These are phyloP conservation scores for Fraxinus latifolia DNA, from an alignment of 305 asterid genomes.

Conservation along the genomic window DNA sequence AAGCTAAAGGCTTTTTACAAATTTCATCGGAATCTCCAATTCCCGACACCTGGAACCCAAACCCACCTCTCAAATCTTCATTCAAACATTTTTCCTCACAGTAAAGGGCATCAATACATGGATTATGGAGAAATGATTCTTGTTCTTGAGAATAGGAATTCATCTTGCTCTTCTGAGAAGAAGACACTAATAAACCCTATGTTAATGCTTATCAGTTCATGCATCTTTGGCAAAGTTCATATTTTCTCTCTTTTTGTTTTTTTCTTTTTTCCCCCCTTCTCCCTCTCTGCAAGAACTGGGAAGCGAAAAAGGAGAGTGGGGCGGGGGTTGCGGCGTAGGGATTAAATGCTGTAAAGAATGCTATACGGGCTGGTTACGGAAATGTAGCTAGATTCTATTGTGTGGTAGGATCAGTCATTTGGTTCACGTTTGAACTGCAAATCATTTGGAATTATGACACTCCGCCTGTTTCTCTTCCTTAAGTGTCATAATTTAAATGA, in stretches of 20 bases:
- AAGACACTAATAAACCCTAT: neutral
- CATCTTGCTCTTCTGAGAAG: neutral
- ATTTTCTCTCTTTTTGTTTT: neutral
- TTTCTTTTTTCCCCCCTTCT: neutral
- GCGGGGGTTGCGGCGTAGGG: neutral
- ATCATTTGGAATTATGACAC: too few relatives aligned
- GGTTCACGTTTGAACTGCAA: too few relatives aligned
- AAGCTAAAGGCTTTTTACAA: conserved; percentile 35
- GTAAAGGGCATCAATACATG: conserved; percentile 61
- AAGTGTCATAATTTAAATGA: too few relatives aligned
- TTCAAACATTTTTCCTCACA: conserved; percentile 67
- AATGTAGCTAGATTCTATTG: neutral
- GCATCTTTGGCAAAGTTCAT: neutral
- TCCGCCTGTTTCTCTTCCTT: too few relatives aligned
- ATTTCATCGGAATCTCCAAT: conserved; percentile 29
- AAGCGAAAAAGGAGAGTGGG: neutral
- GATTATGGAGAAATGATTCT: conserved; percentile 44
- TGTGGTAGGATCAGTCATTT: too few relatives aligned
- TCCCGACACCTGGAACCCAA: conserved; percentile 30
- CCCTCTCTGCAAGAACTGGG: neutral
- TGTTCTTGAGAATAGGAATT: conserved; percentile 30
- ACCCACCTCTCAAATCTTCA: conserved; percentile 37
- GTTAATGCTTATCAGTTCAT: neutral
- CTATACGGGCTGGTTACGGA: too few relatives aligned
- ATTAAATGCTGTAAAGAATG: neutral